Percentiles rank a stretch among this genome's conserved stretches.
Conservation (phyloP, 306 rosid genomes). For the Castanea crenata region DNA sequence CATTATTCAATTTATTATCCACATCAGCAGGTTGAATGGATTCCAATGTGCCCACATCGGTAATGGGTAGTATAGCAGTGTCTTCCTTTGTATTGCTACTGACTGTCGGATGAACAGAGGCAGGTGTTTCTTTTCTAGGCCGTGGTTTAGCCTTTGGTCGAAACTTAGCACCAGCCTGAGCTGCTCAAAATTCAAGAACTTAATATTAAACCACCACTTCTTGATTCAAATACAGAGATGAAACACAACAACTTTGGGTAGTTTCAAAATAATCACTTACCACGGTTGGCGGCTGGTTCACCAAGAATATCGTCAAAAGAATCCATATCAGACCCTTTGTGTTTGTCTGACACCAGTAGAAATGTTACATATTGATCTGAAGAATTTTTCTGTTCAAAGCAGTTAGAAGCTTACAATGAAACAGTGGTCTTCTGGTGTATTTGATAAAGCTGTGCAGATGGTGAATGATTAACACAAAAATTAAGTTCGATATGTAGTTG, state of each 20-base stretch:
- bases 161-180: slow-evolving; percentile 45
- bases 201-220: not conserved
- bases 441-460: not conserved
- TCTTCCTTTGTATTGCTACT: slow-evolving; percentile 35
- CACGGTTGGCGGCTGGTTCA: slow-evolving; percentile 28
- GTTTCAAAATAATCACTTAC: slow-evolving; percentile 29
- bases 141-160: slow-evolving; percentile 57
- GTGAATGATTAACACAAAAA: not conserved
- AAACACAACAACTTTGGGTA: not conserved
- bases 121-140: slow-evolving; percentile 38
- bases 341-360: slow-evolving; percentile 4
- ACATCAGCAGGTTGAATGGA: not conserved
- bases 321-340: slow-evolving; percentile 43
- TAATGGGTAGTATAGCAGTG: slow-evolving; percentile 17
- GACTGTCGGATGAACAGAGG: slow-evolving; percentile 16
- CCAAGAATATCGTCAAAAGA: slow-evolving; percentile 54
- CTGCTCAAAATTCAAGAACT: slow-evolving; percentile 31
- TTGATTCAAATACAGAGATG: not conserved
- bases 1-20: slow-evolving; percentile 22
- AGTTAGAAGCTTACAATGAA: not conserved
- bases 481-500: not conserved
- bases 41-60: slow-evolving; percentile 1
- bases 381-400: not conserved
- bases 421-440: not conserved
- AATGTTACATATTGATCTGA: not conserved